Base-by-base conservation (phyloP, 164 flowering plant species). In the Berberis thunbergii region DNA sequence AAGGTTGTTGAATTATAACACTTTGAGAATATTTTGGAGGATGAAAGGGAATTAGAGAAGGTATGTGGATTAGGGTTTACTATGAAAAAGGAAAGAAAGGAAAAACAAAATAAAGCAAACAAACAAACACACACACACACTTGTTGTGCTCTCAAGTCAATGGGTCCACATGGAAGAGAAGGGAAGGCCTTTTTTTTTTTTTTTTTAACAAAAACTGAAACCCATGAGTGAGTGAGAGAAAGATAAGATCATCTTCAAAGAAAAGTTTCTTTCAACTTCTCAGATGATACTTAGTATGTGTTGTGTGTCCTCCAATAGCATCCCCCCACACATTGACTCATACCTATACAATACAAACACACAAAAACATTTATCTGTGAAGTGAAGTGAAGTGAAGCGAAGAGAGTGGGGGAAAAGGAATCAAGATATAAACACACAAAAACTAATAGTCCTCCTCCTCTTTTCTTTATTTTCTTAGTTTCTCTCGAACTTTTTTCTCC, bases 21-120 rank as follows among this genome's bases (percentile, higher is more conserved):
- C 75, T 80, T 67, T 80, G 76, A 72, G 90, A 83, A 87, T 87
- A 85, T 87, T 81, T 87, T 79, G 88, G 90, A 84, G 83, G 59
- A 80, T 81, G 86, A 78, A 74, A 75, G 82, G 84, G 88, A 83
- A 81, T 80, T 77, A 79, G 83, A 83, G n/a, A n/a, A 81, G 81
- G 74, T 71, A 70, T 70, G 65, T 73, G 69, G 75, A 68, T 83
- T 78, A 76, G 77, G 76, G 70, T 70, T 79, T 73, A 59, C 61
- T 57, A 73, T 72, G 76, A 58, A 26, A 68, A 65, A 74, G 40
- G 70, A 7, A 48, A 48, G 6, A 48, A n/a, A n/a, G n/a, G n/a
- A n/a, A n/a, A n/a, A n/a, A n/a, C 10, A 48, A 43, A 50, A 52
- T 72, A 69, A 76, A 72, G 74, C 74, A 77, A 80, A 74, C 83